These are phyloP conservation scores for Emmonsia crescens DNA, from an alignment of 2,329 filamentous ascomycete genomes.

Conservation along the genomic window DNA sequence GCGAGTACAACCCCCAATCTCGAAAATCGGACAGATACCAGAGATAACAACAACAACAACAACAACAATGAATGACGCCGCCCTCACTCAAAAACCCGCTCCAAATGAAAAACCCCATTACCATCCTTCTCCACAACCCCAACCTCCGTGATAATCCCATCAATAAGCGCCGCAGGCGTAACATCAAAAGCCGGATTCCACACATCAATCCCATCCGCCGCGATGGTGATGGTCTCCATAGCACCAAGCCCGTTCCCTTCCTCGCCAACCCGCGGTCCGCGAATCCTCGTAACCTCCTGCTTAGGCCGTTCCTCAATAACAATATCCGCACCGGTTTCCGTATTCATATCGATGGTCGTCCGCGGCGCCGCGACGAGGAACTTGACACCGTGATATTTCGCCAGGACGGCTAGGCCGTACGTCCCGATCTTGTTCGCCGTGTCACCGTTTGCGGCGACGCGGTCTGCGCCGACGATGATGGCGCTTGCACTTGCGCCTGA, in stretches of 20 bases:
- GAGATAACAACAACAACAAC: not conserved
- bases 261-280: slow-evolving; percentile 62
- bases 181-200: slow-evolving; percentile 99
- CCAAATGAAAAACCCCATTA: slow-evolving; percentile 57
- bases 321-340: slow-evolving; percentile 66
- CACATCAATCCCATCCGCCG: slow-evolving; percentile 63
- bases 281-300: slow-evolving; percentile 75
- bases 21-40: not conserved
- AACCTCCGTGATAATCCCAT: slow-evolving; percentile 87
- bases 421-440: slow-evolving; percentile 99
- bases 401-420: slow-evolving; percentile 83
- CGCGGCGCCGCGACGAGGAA: slow-evolving; percentile 92
- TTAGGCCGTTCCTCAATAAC: slow-evolving; percentile 78
- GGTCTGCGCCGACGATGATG: slow-evolving; percentile 87
- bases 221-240: slow-evolving; percentile 63
- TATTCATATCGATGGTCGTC: slow-evolving; percentile 83
- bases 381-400: slow-evolving; percentile 76
- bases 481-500: slow-evolving; percentile 39
- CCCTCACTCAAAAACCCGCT: slow-evolving; percentile 13
- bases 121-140: slow-evolving; percentile 70
- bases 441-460: slow-evolving; percentile 91
- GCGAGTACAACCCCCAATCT: not conserved
- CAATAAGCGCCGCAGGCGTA: slow-evolving; percentile 77
- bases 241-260: slow-evolving; percentile 39
- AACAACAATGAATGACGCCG: slow-evolving; percentile 2